Evolutionary conservation across 148 eudicot species (phyloP).

Genomic region (Heliamphora exappendiculata): DNA sequence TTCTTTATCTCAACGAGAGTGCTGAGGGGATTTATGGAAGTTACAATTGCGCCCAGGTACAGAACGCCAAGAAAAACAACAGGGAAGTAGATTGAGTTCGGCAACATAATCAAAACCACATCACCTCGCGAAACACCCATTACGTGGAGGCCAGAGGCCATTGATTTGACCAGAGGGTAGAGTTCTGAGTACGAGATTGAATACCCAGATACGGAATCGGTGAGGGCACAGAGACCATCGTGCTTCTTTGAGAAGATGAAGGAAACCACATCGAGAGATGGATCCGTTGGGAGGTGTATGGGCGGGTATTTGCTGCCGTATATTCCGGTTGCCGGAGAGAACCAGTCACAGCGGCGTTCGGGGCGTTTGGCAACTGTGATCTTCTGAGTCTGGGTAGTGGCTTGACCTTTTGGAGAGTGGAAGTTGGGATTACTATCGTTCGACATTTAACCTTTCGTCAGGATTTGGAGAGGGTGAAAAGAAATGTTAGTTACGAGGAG

Average conservation of each 20-base stretch:
- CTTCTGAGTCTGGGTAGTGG: background rate
- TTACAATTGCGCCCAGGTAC: conserved; percentile 60
- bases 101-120: conserved; percentile 60
- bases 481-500: no score
- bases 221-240: conserved; percentile 35
- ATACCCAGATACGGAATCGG: conserved; percentile 61
- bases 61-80: conserved; percentile 52
- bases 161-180: conserved; percentile 44
- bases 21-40: conserved; percentile 72
- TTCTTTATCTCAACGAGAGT: conserved; percentile 55
- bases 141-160: conserved; percentile 51
- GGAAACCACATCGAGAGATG: conserved; percentile 67
- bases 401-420: background rate
- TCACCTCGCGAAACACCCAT: conserved; percentile 72
- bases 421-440: background rate
- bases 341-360: conserved; percentile 25
- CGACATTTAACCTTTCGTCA: no score
- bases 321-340: conserved; percentile 52
- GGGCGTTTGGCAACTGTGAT: conserved; percentile 5
- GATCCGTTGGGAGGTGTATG: conserved; percentile 49
- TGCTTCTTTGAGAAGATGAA: conserved; percentile 60
- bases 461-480: no score
- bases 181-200: conserved; percentile 51
- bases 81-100: conserved; percentile 70
- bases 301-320: conserved; percentile 52